A percentile compares a stretch with the other conserved stretches of the same genome.
phyloP scores from a whole-genome alignment of 371 early-diverging fungal species.

The Choanephora cucurbitarum region DNA sequence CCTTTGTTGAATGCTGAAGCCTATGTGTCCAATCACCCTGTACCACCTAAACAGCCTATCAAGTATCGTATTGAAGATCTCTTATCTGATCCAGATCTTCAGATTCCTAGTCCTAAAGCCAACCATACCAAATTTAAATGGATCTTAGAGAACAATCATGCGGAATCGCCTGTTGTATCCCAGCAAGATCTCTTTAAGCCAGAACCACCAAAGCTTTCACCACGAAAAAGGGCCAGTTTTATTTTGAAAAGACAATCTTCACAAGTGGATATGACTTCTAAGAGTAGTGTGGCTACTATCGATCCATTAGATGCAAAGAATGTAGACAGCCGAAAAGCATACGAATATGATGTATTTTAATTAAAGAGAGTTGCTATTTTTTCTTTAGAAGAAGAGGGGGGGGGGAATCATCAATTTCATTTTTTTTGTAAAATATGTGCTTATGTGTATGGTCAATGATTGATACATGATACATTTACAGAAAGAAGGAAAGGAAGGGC shows the following conservation, averaged over 20 bases:
- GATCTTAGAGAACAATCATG: conserved; percentile 21
- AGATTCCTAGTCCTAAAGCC: conserved; percentile 17
- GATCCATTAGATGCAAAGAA: conserved; percentile 39
- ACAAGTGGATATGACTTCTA: not conserved
- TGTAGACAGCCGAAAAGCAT: conserved; percentile 28
- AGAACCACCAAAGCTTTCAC: not conserved
- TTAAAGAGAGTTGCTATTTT: too few species aligned
- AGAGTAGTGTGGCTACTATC: conserved; percentile 7
- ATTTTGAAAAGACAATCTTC: conserved; percentile 8
- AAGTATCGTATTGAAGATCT: conserved; percentile 48
- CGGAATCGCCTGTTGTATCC: not conserved
- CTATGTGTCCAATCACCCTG: conserved; percentile 18
- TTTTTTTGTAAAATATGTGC: too few species aligned
- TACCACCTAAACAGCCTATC: conserved; percentile 34
- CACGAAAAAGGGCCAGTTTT: conserved; percentile 26
- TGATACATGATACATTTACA: conserved; percentile 2
- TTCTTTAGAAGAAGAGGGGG: too few species aligned
- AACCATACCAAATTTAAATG: conserved; percentile 33
- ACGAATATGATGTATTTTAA: conserved; percentile 27
- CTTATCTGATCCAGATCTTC: conserved; percentile 38
- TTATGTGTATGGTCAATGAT: too few species aligned
- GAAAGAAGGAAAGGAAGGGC: not conserved
- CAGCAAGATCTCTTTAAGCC: conserved; percentile 15
- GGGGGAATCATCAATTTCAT: too few species aligned
- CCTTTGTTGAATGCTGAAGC: conserved; percentile 5